Evolutionary conservation across 108 stramenopile genomes (phyloP).

Genomic region (Nitzschia palea): DNA sequence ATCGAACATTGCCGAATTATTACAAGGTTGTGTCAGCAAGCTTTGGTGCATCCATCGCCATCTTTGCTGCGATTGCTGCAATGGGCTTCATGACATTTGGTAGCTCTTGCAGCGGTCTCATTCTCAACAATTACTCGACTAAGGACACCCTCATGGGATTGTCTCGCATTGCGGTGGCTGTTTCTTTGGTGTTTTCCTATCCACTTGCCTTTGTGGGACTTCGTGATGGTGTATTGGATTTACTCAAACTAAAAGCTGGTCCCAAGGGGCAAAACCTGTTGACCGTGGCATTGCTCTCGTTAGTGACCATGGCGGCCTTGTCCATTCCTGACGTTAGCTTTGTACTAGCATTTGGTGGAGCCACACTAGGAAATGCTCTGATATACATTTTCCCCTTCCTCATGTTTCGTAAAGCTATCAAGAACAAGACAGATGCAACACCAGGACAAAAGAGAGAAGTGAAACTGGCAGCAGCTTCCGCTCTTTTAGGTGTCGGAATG

Average conservation of each 20-base stretch:
- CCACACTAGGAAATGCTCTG: slow-evolving; percentile 90
- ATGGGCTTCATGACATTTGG: slow-evolving; percentile 95
- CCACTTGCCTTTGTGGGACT: slow-evolving; percentile 72
- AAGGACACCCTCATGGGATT: slow-evolving; percentile 85
- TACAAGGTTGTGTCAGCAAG: slow-evolving; percentile 76
- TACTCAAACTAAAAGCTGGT: slow-evolving; percentile 52
- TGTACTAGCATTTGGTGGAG: slow-evolving; percentile 89
- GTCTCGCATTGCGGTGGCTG: slow-evolving; percentile 89
- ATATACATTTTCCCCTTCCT: slow-evolving; percentile 87
- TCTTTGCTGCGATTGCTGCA: slow-evolving; percentile 78
- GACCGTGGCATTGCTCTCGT: slow-evolving; percentile 60
- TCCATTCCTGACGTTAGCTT: slow-evolving; percentile 80
- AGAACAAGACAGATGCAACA: slow-evolving; percentile 65
- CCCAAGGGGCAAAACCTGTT: slow-evolving; percentile 56
- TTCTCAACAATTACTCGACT: slow-evolving; percentile 94
- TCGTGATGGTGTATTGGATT: slow-evolving; percentile 81
- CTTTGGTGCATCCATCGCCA: slow-evolving; percentile 72
- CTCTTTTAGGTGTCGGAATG: slow-evolving; percentile 66
- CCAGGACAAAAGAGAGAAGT: slow-evolving; percentile 61
- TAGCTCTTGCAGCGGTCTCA: slow-evolving; percentile 77
- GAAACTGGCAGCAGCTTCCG: slow-evolving; percentile 62
- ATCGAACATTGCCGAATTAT: slow-evolving; percentile 85
- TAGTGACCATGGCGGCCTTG: slow-evolving; percentile 68
- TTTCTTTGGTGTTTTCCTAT: slow-evolving; percentile 63
- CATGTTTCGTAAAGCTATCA: slow-evolving; percentile 72